Percentiles rank a stretch among this genome's conserved stretches.
phyloP scores from a whole-genome alignment of 805 yeast species.

The Zygosaccharomyces siamensis region DNA sequence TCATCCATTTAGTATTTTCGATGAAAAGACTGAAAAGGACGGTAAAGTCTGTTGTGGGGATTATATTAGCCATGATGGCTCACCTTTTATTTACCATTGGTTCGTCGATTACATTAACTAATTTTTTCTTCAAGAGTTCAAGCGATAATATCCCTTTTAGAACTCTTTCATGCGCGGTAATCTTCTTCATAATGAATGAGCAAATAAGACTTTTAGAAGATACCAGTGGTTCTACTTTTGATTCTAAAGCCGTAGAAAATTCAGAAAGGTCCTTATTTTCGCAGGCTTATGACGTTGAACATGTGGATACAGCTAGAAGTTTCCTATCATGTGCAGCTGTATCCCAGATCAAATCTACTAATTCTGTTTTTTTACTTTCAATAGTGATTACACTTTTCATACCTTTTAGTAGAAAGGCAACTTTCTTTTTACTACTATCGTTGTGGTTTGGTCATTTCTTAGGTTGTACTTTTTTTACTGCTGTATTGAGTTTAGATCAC shows the following conservation, averaged over 20 bases:
- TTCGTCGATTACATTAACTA: conserved; percentile 16
- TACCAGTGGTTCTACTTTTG: conserved; percentile 28
- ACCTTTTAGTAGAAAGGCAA: conserved; percentile 38
- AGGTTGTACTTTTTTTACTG: conserved; percentile 59
- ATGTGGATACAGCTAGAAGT: conserved; percentile 39
- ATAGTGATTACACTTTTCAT: conserved; percentile 32
- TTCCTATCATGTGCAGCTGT: conserved; percentile 26
- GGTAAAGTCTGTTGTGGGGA: conserved; percentile 16
- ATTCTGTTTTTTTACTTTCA: conserved; percentile 7
- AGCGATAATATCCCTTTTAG: conserved; percentile 15
- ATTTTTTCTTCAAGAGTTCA: conserved; percentile 15
- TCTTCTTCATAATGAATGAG: conserved; percentile 4
- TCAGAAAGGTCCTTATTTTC: not conserved
- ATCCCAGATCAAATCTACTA: conserved; percentile 8
- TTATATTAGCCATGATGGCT: conserved; percentile 14
- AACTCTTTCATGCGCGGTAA: conserved; percentile 15
- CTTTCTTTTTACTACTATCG: conserved; percentile 44
- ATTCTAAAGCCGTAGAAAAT: not conserved
- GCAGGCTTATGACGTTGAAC: not conserved
- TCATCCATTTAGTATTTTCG: conserved; percentile 3
- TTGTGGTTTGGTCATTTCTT: conserved; percentile 55
- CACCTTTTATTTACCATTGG: conserved; percentile 14
- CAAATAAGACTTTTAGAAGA: conserved; percentile 8
- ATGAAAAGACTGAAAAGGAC: conserved; percentile 8
- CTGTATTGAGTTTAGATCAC: conserved; percentile 63